Conservation (phyloP, 495 filamentous ascomycete species). For the Parmelia sp. region DNA sequence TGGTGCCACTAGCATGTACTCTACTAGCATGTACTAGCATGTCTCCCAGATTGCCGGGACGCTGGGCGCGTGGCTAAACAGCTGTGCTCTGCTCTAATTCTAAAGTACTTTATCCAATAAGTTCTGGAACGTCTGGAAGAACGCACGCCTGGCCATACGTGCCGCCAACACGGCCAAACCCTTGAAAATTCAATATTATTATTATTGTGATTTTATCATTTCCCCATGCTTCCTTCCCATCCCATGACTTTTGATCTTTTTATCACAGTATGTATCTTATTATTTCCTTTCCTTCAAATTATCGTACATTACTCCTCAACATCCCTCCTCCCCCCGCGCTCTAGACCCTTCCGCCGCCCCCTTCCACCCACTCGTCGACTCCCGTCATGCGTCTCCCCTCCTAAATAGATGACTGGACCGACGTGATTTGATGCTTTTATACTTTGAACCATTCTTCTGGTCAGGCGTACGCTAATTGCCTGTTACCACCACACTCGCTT, state of each 20-base stretch:
- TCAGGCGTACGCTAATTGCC: neutral
- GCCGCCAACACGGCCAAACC: conserved; percentile 5
- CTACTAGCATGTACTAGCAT: too few species aligned
- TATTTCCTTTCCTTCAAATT: too few species aligned
- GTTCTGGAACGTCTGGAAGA: conserved; percentile 15
- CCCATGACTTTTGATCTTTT: too few species aligned
- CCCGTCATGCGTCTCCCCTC: neutral
- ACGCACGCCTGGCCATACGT: conserved; percentile 1
- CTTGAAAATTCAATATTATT: too few species aligned
- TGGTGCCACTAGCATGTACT: too few species aligned
- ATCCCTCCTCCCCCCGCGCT: neutral
- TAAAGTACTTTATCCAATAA: too few species aligned
- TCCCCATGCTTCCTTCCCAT: too few species aligned
- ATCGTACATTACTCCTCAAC: neutral
- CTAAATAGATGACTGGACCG: neutral
- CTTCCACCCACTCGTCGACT: neutral
- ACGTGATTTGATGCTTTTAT: neutral
- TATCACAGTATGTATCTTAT: too few species aligned
- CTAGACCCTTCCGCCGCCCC: neutral
- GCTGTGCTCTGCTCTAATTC: too few species aligned
- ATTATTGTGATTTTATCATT: too few species aligned
- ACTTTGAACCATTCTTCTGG: too few species aligned
- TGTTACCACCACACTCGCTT: too few species aligned
- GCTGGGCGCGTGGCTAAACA: conserved; percentile 15
- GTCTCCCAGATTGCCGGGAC: neutral